A percentile compares a stretch with the other conserved stretches of the same genome.
Conservation (phyloP, 768 basidiomycete genomes). For the Trametes sanguinea region DNA sequence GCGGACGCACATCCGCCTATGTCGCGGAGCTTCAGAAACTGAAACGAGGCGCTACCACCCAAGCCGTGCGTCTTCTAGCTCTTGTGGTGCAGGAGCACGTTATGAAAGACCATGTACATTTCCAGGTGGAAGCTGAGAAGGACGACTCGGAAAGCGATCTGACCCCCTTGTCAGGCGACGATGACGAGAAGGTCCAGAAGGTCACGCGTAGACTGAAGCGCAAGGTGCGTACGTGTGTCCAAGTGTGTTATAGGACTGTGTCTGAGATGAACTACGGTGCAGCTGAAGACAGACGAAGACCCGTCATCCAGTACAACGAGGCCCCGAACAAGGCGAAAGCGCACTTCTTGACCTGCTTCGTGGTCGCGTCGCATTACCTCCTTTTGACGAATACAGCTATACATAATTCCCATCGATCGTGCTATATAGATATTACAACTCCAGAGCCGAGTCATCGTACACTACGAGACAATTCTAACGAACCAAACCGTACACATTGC, state of each 20-base stretch:
- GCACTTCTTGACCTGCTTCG: not conserved
- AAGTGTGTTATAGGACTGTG: too few relatives aligned
- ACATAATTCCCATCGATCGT: conserved; percentile 15
- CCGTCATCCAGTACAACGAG: not conserved
- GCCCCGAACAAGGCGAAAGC: not conserved
- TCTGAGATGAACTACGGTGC: not conserved
- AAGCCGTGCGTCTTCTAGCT: not conserved
- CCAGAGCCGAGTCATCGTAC: conserved; percentile 9
- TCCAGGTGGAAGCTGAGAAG: conserved; percentile 6
- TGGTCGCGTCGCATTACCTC: not conserved
- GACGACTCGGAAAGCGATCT: conserved; percentile 27
- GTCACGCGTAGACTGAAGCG: conserved; percentile 23
- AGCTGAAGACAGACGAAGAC: conserved; percentile 7
- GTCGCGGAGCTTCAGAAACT: conserved; percentile 61
- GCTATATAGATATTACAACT: conserved; percentile 14
- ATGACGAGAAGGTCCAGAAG: conserved; percentile 19
- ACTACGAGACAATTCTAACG: conserved; percentile 7
- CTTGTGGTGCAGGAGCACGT: not conserved
- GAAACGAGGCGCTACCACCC: not conserved
- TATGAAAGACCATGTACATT: not conserved
- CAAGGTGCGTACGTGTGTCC: conserved; percentile 19
- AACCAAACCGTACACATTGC: not conserved
- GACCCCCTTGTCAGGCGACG: conserved; percentile 27
- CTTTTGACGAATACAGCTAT: not conserved
- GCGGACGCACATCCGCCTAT: conserved; percentile 76